These are phyloP conservation scores for Cladophialophora chaetospira DNA, from an alignment of 2,329 filamentous ascomycete species.

Conservation along the genomic window DNA sequence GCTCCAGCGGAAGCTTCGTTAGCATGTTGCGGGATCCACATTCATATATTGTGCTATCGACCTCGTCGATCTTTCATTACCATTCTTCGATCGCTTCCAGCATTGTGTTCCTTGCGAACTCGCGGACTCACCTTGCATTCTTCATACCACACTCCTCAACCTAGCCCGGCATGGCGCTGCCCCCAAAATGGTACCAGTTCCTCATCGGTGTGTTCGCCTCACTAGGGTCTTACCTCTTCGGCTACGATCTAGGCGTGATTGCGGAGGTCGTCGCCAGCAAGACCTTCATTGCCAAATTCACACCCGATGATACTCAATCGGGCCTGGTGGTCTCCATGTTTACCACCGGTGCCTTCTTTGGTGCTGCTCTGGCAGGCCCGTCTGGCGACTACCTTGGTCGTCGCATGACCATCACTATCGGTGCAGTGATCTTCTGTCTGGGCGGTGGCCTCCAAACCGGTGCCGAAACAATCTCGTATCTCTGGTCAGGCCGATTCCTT, in stretches of 20 bases:
- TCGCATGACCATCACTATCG: slow-evolving; percentile 70
- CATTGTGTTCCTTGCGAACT: neutral
- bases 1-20: neutral
- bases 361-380: slow-evolving; percentile 65
- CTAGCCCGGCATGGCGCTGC: slow-evolving; percentile 50
- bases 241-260: slow-evolving; percentile 63
- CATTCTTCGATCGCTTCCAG: neutral
- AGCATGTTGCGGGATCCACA: slow-evolving; percentile 1
- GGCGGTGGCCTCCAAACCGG: slow-evolving; percentile 75
- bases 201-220: slow-evolving; percentile 62
- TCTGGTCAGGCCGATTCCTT: slow-evolving; percentile 70
- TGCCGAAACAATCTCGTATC: slow-evolving; percentile 59
- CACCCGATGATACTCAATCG: slow-evolving; percentile 39
- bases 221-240: slow-evolving; percentile 59
- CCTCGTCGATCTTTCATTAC: neutral
- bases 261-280: slow-evolving; percentile 55
- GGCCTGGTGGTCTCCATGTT: slow-evolving; percentile 77
- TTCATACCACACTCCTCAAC: neutral
- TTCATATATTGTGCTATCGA: slow-evolving; percentile 12
- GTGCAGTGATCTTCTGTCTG: slow-evolving; percentile 70
- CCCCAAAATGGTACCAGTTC: slow-evolving; percentile 63
- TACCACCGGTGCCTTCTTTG: slow-evolving; percentile 73
- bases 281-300: slow-evolving; percentile 41
- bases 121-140: neutral
- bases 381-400: slow-evolving; percentile 67